Conservation (phyloP, 495 filamentous ascomycete genomes). For the Terfezia claveryi region DNA sequence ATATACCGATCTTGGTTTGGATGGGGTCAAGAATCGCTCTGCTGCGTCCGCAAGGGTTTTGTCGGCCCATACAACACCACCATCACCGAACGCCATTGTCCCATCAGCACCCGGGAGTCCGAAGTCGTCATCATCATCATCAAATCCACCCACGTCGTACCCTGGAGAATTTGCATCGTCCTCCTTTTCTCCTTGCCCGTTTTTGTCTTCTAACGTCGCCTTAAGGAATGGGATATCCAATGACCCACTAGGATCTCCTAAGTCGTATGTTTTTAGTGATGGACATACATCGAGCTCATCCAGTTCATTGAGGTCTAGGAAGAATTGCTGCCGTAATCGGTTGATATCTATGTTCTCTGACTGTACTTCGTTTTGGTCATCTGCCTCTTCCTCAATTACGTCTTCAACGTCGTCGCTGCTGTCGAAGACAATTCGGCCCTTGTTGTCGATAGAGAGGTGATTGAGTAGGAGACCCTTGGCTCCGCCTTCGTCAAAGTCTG, state of each 20-base stretch:
- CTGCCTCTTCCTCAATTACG: conserved; percentile 2
- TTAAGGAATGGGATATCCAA: conserved; percentile 83
- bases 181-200: conserved; percentile 47
- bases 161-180: conserved; percentile 26
- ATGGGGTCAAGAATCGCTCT: conserved; percentile 14
- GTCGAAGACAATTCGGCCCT: conserved; percentile 90
- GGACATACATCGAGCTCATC: conserved; percentile 86
- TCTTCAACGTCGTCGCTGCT: conserved; percentile 72
- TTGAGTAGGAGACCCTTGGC: conserved; percentile 91
- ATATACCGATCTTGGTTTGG: conserved; percentile 15
- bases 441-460: conserved; percentile 75
- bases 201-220: conserved; percentile 57
- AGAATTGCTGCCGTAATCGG: conserved; percentile 55
- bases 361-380: conserved; percentile 25
- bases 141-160: conserved; percentile 41
- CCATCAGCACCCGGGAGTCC: conserved; percentile 36
- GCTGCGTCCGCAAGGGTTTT: conserved; percentile 34
- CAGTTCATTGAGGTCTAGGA: conserved; percentile 55
- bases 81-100: conserved; percentile 44
- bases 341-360: conserved; percentile 57
- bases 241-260: conserved; percentile 56
- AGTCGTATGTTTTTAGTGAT: conserved; percentile 74
- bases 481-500: conserved; percentile 94
- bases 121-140: conserved; percentile 40
- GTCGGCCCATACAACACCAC: conserved; percentile 47